These are phyloP conservation scores for Hanseniaspora clermontiae DNA, from an alignment of 805 yeast species.

Conservation along the genomic window DNA sequence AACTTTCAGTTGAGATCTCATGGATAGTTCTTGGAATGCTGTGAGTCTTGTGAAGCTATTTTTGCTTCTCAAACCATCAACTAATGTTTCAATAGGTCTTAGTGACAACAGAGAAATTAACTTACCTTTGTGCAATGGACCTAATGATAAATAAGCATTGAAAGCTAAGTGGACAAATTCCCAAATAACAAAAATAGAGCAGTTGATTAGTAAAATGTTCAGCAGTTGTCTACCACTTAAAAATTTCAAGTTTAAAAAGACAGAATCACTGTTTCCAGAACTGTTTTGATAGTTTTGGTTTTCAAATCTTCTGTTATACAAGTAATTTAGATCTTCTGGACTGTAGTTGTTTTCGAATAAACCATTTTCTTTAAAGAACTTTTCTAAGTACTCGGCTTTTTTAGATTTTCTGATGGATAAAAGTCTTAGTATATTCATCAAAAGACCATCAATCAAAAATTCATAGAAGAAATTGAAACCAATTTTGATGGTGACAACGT, in stretches of 20 bases:
- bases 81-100: conserved; percentile 49
- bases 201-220: conserved; percentile 5
- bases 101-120: conserved; percentile 45
- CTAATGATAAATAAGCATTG: conserved; percentile 55
- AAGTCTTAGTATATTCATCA: not conserved
- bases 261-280: not conserved
- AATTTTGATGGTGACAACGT: conserved; percentile 29
- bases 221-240: conserved; percentile 21
- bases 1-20: conserved; percentile 32
- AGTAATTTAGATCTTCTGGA: conserved; percentile 30
- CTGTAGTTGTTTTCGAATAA: conserved; percentile 4
- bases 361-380: conserved; percentile 5
- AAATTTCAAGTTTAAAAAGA: conserved; percentile 14
- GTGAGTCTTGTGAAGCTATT: conserved; percentile 43
- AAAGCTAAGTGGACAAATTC: conserved; percentile 47
- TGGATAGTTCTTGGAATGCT: conserved; percentile 67
- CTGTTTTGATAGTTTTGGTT: conserved; percentile 29
- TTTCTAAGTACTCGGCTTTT: not conserved
- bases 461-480: conserved; percentile 3
- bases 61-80: conserved; percentile 48
- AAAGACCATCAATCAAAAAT: not conserved
- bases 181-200: conserved; percentile 30
- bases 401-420: not conserved
- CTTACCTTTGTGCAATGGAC: conserved; percentile 56
- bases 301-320: conserved; percentile 25